Percentiles rank a stretch among this genome's conserved stretches.
These are phyloP conservation scores for Sphagnum fallax DNA, from an alignment of 228 moss, liverwort and hornwort species.

Conservation along the genomic window DNA sequence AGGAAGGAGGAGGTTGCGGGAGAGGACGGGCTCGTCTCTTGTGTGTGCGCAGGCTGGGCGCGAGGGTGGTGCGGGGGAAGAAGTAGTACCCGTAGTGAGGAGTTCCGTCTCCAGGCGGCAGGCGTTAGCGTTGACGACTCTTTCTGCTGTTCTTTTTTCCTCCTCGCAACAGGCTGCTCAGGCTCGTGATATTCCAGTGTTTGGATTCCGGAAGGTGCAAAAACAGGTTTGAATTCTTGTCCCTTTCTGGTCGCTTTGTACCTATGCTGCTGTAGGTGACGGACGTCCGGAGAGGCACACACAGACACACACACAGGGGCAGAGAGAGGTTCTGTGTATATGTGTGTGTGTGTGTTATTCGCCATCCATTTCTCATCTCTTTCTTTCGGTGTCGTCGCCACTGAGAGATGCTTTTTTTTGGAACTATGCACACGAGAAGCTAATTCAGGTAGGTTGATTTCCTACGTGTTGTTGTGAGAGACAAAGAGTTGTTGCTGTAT, in stretches of 20 bases:
- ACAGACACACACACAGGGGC: no score
- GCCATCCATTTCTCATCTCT: background rate
- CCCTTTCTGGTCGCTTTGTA: background rate
- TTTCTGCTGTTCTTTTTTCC: constrained; percentile 48
- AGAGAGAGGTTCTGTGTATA: background rate
- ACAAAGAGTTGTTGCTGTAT: no score
- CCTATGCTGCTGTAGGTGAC: background rate
- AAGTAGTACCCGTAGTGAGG: background rate
- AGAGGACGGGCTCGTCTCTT: no score
- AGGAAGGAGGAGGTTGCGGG: no score
- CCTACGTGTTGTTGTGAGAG: no score
- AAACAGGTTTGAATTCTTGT: constrained; percentile 6
- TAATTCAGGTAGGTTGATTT: no score
- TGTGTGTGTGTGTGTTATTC: background rate
- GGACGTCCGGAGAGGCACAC: no score
- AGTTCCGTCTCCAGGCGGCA: constrained; percentile 43
- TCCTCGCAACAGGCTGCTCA: constrained; percentile 34
- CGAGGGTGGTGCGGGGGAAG: no score
- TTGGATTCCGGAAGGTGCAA: constrained; percentile 72
- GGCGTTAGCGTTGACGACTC: constrained; percentile 57
- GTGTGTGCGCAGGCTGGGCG: no score
- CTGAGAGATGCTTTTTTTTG: background rate
- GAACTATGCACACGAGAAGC: no score
- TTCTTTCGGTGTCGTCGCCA: background rate
- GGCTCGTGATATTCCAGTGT: constrained; percentile 74